These are phyloP conservation scores for Nigrospora oryzae DNA, from an alignment of 2,329 filamentous ascomycete species.

Conservation along the genomic window DNA sequence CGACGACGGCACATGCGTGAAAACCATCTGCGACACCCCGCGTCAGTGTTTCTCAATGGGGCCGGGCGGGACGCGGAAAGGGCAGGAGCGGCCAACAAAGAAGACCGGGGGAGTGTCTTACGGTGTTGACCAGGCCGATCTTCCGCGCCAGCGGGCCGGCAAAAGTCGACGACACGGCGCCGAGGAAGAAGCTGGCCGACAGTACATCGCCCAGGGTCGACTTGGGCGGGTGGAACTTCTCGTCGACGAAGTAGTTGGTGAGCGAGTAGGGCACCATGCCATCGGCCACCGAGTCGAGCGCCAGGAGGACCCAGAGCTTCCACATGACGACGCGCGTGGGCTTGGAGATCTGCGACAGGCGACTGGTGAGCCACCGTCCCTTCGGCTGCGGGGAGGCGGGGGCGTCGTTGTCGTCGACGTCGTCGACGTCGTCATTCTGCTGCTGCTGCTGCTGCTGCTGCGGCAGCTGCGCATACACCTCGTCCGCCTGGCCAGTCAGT, in stretches of 20 bases:
- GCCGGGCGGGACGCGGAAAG: too few species aligned
- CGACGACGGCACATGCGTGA: constrained; percentile 63
- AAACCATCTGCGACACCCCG: constrained; percentile 56
- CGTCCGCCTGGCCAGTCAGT: constrained; percentile 22
- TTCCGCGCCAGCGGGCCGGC: constrained; percentile 46
- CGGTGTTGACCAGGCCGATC: constrained; percentile 54
- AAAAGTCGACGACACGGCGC: constrained; percentile 41
- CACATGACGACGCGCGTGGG: constrained; percentile 37
- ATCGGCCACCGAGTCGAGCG: constrained; percentile 36
- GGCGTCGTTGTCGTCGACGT: background rate
- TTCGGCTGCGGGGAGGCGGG: background rate
- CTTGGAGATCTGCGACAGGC: constrained; percentile 44
- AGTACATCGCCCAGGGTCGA: constrained; percentile 45
- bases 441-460: constrained; percentile 11
- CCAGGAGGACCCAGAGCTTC: constrained; percentile 51
- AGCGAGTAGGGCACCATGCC: constrained; percentile 57
- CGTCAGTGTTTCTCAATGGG: constrained; percentile 43
- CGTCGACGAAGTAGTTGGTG: constrained; percentile 50
- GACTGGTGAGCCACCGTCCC: constrained; percentile 11
- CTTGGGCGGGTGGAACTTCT: constrained; percentile 36
- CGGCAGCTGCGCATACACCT: constrained; percentile 24
- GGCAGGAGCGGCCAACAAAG: constrained; percentile 42
- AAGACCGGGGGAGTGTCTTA: constrained; percentile 46
- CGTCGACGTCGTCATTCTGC: background rate
- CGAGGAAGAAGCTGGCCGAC: constrained; percentile 42